Conservation (phyloP, 331 rosid species). For the Rhamnella rubrinervis region DNA sequence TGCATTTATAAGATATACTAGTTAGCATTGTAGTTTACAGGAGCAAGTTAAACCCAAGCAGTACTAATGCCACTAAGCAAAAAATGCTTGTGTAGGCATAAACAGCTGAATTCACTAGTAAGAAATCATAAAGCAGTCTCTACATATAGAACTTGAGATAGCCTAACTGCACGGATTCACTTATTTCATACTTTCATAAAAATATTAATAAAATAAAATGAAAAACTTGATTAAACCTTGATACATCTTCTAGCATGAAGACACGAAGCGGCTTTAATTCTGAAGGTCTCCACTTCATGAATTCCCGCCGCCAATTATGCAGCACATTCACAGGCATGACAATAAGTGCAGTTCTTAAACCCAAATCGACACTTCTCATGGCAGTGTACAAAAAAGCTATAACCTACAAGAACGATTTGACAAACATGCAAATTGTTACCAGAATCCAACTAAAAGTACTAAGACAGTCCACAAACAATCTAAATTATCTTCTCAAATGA, state of each 20-base stretch:
- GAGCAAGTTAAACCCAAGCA: slow-evolving; percentile 5
- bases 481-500: background rate
- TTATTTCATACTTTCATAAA: background rate
- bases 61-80: slow-evolving; percentile 1
- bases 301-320: slow-evolving; percentile 97
- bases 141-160: too few relatives aligned
- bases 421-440: slow-evolving; percentile 25
- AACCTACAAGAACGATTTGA: slow-evolving; percentile 54
- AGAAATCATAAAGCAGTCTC: background rate
- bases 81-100: too few relatives aligned
- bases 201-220: background rate
- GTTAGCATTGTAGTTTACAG: background rate
- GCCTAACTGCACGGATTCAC: too few relatives aligned
- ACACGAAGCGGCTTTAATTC: slow-evolving; percentile 76
- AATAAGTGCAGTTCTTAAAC: slow-evolving; percentile 82
- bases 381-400: slow-evolving; percentile 94
- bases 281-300: slow-evolving; percentile 86
- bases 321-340: slow-evolving; percentile 96
- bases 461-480: background rate
- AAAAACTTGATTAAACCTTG: slow-evolving; percentile 52
- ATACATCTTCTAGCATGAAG: slow-evolving; percentile 90
- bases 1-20: too few relatives aligned
- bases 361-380: slow-evolving; percentile 83
- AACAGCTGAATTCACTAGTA: background rate
- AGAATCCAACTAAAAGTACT: slow-evolving; percentile 18